A percentile compares a stretch with the other conserved stretches of the same genome.
Evolutionary conservation across 192 early-diverging fungal genomes (phyloP).

Genomic region (Piromyces finnis): DNA sequence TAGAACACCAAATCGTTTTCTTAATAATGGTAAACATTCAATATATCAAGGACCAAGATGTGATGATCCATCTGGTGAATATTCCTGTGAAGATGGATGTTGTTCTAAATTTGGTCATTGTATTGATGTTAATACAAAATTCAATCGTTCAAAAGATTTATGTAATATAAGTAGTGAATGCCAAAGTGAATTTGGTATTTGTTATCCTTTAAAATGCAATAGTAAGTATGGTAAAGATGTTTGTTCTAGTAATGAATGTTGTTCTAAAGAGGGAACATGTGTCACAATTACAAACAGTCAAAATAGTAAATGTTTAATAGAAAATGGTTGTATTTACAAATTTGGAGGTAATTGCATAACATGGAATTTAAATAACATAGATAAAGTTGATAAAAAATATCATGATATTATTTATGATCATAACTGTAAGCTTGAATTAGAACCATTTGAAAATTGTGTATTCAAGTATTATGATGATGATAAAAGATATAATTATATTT

Average conservation of each 20-base stretch:
- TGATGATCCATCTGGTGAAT: background rate
- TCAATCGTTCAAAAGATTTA: background rate
- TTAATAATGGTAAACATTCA: background rate
- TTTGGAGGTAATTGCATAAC: no score
- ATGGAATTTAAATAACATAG: no score
- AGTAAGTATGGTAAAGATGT: background rate
- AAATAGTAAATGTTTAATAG: no score
- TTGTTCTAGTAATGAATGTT: background rate
- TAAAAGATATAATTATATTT: background rate
- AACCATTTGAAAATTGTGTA: background rate
- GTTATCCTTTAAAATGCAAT: background rate
- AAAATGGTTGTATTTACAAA: no score
- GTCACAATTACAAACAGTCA: no score
- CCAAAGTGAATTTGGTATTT: background rate
- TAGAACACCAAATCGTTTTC: background rate
- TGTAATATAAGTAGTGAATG: background rate
- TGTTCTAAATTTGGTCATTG: background rate
- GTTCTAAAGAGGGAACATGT: background rate
- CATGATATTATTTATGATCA: no score
- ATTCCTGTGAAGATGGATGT: background rate
- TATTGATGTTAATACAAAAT: background rate
- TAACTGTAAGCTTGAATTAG: background rate
- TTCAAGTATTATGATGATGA: background rate
- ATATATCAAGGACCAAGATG: background rate
- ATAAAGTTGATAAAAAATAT: no score